Conservation (phyloP, 108 stramenopile species). For the Cyclotella choctawhatcheeana region DNA sequence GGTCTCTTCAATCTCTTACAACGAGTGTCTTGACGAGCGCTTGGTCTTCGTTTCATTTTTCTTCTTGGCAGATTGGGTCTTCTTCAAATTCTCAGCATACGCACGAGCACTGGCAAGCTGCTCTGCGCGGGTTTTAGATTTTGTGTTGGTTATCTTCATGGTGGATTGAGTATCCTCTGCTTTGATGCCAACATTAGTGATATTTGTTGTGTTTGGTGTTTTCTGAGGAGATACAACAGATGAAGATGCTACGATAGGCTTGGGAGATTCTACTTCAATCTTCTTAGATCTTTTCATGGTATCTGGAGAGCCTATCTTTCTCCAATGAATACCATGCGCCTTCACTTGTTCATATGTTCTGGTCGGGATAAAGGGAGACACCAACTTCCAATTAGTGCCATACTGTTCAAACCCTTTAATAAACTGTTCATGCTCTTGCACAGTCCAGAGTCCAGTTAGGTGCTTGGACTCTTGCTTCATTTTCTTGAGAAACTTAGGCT, state of each 20-base stretch:
- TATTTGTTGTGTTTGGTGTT: not conserved
- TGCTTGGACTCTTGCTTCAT: not conserved
- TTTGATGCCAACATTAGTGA: not conserved
- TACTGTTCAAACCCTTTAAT: slow-evolving; percentile 27
- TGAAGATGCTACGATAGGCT: not conserved
- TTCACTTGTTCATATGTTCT: slow-evolving; percentile 40
- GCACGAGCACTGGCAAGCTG: not conserved
- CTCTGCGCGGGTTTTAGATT: not conserved
- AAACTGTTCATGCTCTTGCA: slow-evolving; percentile 42
- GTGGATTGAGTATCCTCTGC: not conserved
- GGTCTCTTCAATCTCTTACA: not conserved
- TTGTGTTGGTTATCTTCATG: not conserved
- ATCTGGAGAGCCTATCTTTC: slow-evolving; percentile 32
- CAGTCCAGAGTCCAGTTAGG: slow-evolving; percentile 37
- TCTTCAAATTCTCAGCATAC: not conserved
- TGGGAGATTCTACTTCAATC: not conserved
- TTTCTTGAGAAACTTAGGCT: not conserved
- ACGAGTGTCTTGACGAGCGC: slow-evolving; percentile 1
- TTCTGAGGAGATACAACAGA: not conserved
- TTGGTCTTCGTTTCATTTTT: not conserved
- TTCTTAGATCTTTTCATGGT: slow-evolving; percentile 29
- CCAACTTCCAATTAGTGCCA: slow-evolving; percentile 32
- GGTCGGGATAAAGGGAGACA: slow-evolving; percentile 34
- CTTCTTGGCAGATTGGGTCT: slow-evolving; percentile 7
- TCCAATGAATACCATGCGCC: slow-evolving; percentile 45